A percentile compares a stretch with the other conserved stretches of the same genome.
Conservation (phyloP, 2,329 filamentous ascomycete species). For the Akanthomyces dipterigenus region DNA sequence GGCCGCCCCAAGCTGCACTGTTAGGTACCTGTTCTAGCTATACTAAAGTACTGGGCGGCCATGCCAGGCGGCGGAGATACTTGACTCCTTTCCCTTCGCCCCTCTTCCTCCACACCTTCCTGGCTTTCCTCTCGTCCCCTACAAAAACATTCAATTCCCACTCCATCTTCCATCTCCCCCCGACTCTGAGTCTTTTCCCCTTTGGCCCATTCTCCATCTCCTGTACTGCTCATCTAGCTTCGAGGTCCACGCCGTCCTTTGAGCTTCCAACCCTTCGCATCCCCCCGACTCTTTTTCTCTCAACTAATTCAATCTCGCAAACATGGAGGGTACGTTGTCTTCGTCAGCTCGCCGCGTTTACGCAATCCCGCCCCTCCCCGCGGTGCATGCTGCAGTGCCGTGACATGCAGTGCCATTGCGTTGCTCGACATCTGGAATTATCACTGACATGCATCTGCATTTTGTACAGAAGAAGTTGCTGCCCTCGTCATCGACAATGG, state of each 20-base stretch:
- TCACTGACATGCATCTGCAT: conserved; percentile 36
- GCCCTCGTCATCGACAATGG: conserved; percentile 99
- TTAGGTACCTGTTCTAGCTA: too few relatives aligned
- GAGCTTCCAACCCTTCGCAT: conserved; percentile 18
- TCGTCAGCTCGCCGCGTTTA: conserved; percentile 21
- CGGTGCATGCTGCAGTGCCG: conserved; percentile 8
- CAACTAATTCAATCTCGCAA: conserved; percentile 37
- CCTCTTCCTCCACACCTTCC: conserved; percentile 13
- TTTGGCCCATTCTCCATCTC: conserved; percentile 15
- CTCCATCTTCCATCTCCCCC: conserved; percentile 7
- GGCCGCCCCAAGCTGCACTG: neutral
- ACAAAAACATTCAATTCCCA: conserved; percentile 14
- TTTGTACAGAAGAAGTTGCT: conserved; percentile 92
- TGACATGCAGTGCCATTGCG: conserved; percentile 13
- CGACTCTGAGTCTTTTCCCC: conserved; percentile 9
- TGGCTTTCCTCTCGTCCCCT: conserved; percentile 5
- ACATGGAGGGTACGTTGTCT: conserved; percentile 47
- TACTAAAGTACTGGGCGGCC: neutral
- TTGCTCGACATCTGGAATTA: conserved; percentile 11
- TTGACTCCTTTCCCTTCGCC: conserved; percentile 12
- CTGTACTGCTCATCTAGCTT: conserved; percentile 12
- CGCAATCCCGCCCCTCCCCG: conserved; percentile 17
- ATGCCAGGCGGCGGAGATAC: conserved; percentile 4
- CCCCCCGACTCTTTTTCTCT: conserved; percentile 13
- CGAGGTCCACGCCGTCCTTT: conserved; percentile 17